Percentiles rank a stretch among this genome's conserved stretches.
phyloP scores from a whole-genome alignment of 139 green algal species.

The Pycnococcus provasolii region DNA sequence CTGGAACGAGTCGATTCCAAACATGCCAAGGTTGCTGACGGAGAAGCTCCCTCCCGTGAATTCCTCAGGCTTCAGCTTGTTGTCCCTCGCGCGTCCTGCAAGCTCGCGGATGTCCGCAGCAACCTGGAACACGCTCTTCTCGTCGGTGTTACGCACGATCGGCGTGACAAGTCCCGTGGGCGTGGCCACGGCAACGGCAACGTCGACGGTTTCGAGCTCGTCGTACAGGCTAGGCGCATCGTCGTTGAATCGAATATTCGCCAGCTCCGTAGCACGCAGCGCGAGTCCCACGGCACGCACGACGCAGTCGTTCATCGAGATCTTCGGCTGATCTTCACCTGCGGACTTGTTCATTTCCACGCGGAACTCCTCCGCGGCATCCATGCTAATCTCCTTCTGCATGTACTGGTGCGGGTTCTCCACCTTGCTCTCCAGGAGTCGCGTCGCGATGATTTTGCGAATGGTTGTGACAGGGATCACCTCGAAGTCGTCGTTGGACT shows the following conservation, averaged over 20 bases:
- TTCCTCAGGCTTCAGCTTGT: conserved; percentile 77
- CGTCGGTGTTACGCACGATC: conserved; percentile 29
- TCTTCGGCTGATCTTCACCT: conserved; percentile 34
- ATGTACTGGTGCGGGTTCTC: conserved; percentile 86
- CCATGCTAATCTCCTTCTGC: conserved; percentile 43
- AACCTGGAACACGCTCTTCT: conserved; percentile 13
- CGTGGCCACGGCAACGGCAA: conserved; percentile 33
- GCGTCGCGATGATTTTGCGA: conserved; percentile 70
- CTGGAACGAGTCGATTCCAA: conserved; percentile 73
- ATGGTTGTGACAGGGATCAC: conserved; percentile 66
- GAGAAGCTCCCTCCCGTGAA: conserved; percentile 29
- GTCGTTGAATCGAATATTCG: conserved; percentile 34
- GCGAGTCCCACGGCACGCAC: conserved; percentile 71
- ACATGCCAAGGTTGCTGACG: conserved; percentile 69
- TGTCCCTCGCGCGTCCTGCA: conserved; percentile 57
- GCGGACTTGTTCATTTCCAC: background rate
- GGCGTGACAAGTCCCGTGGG: conserved; percentile 36
- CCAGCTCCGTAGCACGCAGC: conserved; percentile 59
- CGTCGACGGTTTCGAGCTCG: conserved; percentile 20
- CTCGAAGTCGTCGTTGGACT: background rate
- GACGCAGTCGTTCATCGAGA: conserved; percentile 92
- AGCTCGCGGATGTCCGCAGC: conserved; percentile 55
- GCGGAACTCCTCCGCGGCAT: conserved; percentile 1
- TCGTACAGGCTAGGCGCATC: background rate
- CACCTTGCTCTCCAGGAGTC: conserved; percentile 78